A percentile compares a stretch with the other conserved stretches of the same genome.
phyloP scores from a whole-genome alignment of 768 basidiomycete species.

The Crassisporium funariophilum region DNA sequence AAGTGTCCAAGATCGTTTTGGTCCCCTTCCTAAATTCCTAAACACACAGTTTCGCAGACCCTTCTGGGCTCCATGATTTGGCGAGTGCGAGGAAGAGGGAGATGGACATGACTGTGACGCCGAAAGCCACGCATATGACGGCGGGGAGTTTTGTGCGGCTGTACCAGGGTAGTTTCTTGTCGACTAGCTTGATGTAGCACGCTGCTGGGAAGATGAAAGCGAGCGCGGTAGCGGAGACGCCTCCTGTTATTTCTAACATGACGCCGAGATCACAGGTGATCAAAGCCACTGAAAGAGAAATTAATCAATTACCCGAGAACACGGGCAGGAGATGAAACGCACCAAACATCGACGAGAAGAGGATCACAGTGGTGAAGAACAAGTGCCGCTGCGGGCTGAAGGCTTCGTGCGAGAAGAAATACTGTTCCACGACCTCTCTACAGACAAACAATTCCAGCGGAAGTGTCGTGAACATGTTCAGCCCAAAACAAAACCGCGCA shows the following conservation, averaged over 20 bases:
- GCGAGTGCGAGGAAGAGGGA: conserved; percentile 76
- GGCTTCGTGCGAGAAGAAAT: conserved; percentile 86
- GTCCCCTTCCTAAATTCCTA: conserved; percentile 33
- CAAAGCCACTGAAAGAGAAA: conserved; percentile 65
- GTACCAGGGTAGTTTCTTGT: conserved; percentile 60
- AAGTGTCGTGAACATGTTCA: conserved; percentile 98
- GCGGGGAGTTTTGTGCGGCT: conserved; percentile 78
- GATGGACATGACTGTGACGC: conserved; percentile 72
- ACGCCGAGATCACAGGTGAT: conserved; percentile 97
- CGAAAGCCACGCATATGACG: conserved; percentile 70
- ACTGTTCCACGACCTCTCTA: conserved; percentile 97
- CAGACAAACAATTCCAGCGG: conserved; percentile 97
- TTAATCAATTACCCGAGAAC: conserved; percentile 11
- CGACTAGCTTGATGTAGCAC: conserved; percentile 79
- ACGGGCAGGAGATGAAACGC: conserved; percentile 21
- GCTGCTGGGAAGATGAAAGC: conserved; percentile 92
- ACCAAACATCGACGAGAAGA: conserved; percentile 84
- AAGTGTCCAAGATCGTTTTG: conserved; percentile 1
- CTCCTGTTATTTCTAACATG: conserved; percentile 98
- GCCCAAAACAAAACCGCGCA: conserved; percentile 89
- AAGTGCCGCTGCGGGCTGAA: conserved; percentile 86
- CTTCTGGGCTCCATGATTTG: conserved; percentile 78
- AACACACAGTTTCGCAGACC: conserved; percentile 67
- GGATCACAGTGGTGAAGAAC: conserved; percentile 86
- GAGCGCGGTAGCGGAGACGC: conserved; percentile 87